Percentiles rank a stretch among this genome's conserved stretches.
These are phyloP conservation scores for Globisporangium nunn DNA, from an alignment of 352 stramenopile genomes.

Conservation along the genomic window DNA sequence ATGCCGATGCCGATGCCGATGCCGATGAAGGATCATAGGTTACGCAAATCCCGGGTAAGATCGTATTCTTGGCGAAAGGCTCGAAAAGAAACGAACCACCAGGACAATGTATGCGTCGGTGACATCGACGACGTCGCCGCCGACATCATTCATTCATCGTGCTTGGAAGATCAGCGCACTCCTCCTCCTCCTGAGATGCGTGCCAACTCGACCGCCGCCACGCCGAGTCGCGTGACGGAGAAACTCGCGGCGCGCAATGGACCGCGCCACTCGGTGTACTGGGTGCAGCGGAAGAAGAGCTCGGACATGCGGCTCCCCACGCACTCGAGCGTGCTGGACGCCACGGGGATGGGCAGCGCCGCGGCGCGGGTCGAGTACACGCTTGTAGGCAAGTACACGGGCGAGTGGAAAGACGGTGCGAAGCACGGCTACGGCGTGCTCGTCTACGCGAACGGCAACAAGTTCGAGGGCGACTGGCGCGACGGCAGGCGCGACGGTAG, in stretches of 20 bases:
- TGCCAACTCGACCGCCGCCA: conserved; percentile 7
- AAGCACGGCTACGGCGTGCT: conserved; percentile 91
- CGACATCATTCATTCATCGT: not conserved
- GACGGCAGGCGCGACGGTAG: conserved; percentile 77
- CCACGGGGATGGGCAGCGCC: conserved; percentile 19
- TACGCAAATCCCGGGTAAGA: too few species aligned
- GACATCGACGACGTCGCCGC: too few species aligned
- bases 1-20: not conserved
- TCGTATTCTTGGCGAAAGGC: too few species aligned
- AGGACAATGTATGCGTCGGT: too few species aligned
- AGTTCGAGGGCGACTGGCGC: conserved; percentile 86
- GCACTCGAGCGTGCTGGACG: conserved; percentile 23
- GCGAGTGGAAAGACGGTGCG: conserved; percentile 89
- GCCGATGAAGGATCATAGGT: too few species aligned
- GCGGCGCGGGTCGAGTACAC: conserved; percentile 49
- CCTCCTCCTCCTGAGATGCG: not conserved
- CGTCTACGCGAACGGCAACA: conserved; percentile 86
- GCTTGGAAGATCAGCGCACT: too few species aligned
- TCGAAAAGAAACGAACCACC: too few species aligned
- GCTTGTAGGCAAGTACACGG: conserved; percentile 84
- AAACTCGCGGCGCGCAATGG: conserved; percentile 56
- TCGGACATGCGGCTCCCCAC: conserved; percentile 19
- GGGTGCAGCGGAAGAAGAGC: conserved; percentile 46
- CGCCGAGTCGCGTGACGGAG: conserved; percentile 42
- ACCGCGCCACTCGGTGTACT: conserved; percentile 73